A percentile compares a stretch with the other conserved stretches of the same genome.
phyloP scores from a whole-genome alignment of 2,329 filamentous ascomycete species.

The Penicillium sp. region DNA sequence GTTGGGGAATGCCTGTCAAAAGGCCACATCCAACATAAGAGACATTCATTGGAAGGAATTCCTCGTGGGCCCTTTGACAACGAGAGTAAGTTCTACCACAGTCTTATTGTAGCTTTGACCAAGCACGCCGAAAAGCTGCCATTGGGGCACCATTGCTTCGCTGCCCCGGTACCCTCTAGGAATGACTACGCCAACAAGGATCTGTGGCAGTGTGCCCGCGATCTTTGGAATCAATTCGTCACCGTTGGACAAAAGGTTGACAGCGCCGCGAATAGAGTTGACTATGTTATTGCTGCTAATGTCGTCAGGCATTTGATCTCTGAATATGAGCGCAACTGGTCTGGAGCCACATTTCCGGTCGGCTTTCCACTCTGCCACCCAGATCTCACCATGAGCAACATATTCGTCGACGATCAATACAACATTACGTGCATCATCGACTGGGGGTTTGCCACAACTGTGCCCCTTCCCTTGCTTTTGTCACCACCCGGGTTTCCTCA shows the following conservation, averaged over 20 bases:
- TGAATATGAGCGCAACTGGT: not conserved
- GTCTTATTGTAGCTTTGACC: not conserved
- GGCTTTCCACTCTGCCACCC: not conserved
- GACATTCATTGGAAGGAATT: not conserved
- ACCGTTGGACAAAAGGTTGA: not conserved
- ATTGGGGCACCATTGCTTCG: not conserved
- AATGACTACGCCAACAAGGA: not conserved
- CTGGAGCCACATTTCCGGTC: not conserved
- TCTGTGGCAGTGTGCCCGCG: not conserved
- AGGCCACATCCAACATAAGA: not conserved
- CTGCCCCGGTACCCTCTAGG: not conserved
- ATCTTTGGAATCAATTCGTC: not conserved
- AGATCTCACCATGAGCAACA: not conserved
- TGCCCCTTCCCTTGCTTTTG: not conserved
- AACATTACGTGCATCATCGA: constrained; percentile 1
- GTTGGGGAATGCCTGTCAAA: constrained; percentile 1
- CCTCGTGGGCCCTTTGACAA: not conserved
- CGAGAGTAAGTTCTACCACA: not conserved
- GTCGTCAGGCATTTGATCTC: not conserved
- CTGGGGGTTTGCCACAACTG: not conserved
- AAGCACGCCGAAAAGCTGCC: not conserved
- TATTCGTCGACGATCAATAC: constrained; percentile 1
- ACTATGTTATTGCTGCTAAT: not conserved
- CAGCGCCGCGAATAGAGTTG: not conserved
- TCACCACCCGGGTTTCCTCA: not conserved